These are phyloP conservation scores for Ochromonas danica DNA, from an alignment of 108 stramenopile species.

Conservation along the genomic window DNA sequence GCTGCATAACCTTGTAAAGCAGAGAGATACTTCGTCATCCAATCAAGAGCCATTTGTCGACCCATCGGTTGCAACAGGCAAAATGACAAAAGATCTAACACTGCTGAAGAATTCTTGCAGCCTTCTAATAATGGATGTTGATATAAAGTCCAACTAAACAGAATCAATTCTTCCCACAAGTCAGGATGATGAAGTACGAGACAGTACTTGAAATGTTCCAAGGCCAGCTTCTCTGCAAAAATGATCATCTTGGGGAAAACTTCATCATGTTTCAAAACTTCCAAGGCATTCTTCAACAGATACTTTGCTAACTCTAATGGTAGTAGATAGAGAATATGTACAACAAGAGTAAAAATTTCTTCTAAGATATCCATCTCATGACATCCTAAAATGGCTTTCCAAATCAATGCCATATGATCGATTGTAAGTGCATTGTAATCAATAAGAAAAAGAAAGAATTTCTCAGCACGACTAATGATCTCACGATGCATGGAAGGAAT, in stretches of 20 bases:
- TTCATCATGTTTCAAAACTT: neutral
- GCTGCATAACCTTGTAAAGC: too few relatives aligned
- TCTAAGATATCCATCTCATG: conserved; percentile 31
- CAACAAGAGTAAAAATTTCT: conserved; percentile 27
- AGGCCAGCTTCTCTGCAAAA: neutral
- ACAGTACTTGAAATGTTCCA: conserved; percentile 6
- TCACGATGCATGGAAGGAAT: conserved; percentile 53
- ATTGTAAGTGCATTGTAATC: conserved; percentile 18
- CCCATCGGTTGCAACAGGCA: too few relatives aligned
- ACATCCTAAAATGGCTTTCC: conserved; percentile 19
- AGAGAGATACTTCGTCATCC: too few relatives aligned
- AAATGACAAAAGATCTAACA: neutral
- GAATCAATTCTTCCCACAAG: neutral
- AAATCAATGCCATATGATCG: neutral
- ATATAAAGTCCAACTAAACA: neutral
- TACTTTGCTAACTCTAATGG: neutral
- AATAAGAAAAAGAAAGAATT: conserved; percentile 8
- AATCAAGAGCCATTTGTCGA: too few relatives aligned
- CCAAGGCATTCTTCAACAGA: neutral
- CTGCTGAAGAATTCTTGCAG: neutral
- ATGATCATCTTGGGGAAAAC: neutral
- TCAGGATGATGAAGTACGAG: neutral
- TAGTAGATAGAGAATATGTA: neutral
- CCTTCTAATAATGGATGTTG: neutral
- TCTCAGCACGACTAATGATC: conserved; percentile 35